Percentiles rank a stretch among this genome's conserved stretches.
Conservation (phyloP, 129 eudicot genomes). For the Chrysanthemum seticuspe region DNA sequence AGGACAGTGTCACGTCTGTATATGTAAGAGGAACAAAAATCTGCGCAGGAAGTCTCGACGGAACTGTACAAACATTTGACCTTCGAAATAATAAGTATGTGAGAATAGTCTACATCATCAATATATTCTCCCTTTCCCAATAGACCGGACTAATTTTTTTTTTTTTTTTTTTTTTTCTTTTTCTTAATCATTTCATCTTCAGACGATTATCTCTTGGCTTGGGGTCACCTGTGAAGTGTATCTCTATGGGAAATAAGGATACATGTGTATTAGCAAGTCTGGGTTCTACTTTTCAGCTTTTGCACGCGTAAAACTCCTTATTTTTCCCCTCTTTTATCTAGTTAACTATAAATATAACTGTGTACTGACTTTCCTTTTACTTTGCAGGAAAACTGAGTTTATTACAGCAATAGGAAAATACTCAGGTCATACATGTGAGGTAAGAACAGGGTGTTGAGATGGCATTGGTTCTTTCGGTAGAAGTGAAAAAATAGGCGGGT, state of each 20-base stretch:
- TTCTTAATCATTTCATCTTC: background rate
- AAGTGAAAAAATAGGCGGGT: background rate
- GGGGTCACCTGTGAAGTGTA: constrained; percentile 95
- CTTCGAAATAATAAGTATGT: constrained; percentile 90
- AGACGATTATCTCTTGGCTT: constrained; percentile 81
- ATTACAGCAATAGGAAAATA: constrained; percentile 64
- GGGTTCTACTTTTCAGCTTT: constrained; percentile 86
- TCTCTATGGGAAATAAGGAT: constrained; percentile 80
- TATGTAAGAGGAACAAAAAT: constrained; percentile 79
- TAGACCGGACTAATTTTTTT: background rate
- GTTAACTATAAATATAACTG: background rate
- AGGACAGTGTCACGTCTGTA: constrained; percentile 91
- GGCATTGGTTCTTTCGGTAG: background rate
- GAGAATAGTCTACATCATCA: constrained; percentile 3
- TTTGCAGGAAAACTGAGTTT: constrained; percentile 76
- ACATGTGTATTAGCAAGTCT: constrained; percentile 90
- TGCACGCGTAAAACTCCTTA: constrained; percentile 55
- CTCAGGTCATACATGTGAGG: constrained; percentile 95
- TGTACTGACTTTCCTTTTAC: constrained; percentile 20
- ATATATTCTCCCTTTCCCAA: background rate
- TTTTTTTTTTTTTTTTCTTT: background rate
- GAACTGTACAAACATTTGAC: constrained; percentile 94
- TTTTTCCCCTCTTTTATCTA: constrained; percentile 6
- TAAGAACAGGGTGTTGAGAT: constrained; percentile 27
- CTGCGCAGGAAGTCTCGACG: constrained; percentile 98